These are phyloP conservation scores for Coemansia sp. DNA, from an alignment of 192 early-diverging fungal species.

Conservation along the genomic window DNA sequence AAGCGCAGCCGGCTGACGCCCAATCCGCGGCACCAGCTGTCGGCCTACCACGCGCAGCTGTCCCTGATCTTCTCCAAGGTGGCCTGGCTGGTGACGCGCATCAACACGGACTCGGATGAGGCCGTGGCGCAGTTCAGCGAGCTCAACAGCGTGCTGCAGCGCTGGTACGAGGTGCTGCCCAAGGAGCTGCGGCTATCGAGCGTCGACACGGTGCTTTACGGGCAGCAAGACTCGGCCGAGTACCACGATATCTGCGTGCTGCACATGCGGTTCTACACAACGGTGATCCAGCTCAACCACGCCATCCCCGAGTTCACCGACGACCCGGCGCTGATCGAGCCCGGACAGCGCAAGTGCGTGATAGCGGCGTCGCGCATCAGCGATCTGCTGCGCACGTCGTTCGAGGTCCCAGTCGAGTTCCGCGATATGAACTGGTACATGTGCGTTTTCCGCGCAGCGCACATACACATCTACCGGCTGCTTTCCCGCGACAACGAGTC, in stretches of 20 bases:
- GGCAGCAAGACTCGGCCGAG: constrained; percentile 29
- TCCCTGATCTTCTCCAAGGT: constrained; percentile 55
- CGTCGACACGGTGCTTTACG: constrained; percentile 39
- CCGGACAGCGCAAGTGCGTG: constrained; percentile 52
- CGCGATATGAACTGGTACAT: constrained; percentile 56
- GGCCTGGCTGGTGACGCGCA: constrained; percentile 51
- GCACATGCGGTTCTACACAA: constrained; percentile 48
- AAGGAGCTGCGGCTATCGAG: constrained; percentile 48
- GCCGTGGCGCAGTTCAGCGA: constrained; percentile 44
- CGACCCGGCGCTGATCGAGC: constrained; percentile 38
- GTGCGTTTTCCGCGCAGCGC: constrained; percentile 52
- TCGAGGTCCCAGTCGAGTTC: constrained; percentile 40
- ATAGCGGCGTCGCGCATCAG: constrained; percentile 49
- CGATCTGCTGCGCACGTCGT: constrained; percentile 47
- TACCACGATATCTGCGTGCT: constrained; percentile 45
- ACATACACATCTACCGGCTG: constrained; percentile 48
- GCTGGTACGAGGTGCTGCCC: constrained; percentile 54
- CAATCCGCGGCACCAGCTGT: constrained; percentile 37
- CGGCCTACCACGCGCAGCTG: constrained; percentile 51
- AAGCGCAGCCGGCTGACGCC: constrained; percentile 29
- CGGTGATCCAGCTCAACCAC: constrained; percentile 53
- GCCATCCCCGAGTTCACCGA: constrained; percentile 52
- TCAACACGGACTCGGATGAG: constrained; percentile 27
- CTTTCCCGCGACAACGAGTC: constrained; percentile 43
- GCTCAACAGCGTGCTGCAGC: constrained; percentile 49